A percentile compares a stretch with the other conserved stretches of the same genome.
Evolutionary conservation across 2,329 filamentous ascomycete species (phyloP).

Genomic region (Talaromyces sp.): DNA sequence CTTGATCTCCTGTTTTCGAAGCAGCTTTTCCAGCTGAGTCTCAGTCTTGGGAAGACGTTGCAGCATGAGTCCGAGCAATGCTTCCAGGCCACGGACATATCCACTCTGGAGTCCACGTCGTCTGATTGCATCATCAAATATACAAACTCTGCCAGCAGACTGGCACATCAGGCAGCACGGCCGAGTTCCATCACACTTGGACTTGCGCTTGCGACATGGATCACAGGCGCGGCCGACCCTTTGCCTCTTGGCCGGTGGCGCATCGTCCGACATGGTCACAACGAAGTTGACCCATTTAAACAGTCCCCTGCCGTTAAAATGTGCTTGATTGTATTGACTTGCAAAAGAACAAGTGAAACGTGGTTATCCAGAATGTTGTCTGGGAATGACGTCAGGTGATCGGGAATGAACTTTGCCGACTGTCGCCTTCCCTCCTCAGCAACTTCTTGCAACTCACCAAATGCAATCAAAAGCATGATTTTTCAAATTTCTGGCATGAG

Average conservation of each 20-base stretch:
- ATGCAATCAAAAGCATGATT: too few relatives aligned
- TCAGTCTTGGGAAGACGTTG: not conserved
- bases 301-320: too few relatives aligned
- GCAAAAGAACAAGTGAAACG: too few relatives aligned
- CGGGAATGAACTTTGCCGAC: not conserved
- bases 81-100: not conserved
- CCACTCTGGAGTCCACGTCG: conserved; percentile 1
- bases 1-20: not conserved
- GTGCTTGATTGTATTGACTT: too few relatives aligned
- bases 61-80: not conserved
- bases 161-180: conserved; percentile 60
- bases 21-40: not conserved
- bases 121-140: not conserved
- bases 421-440: too few relatives aligned
- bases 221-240: conserved; percentile 55
- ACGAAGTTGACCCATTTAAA: too few relatives aligned
- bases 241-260: too few relatives aligned
- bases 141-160: conserved; percentile 17
- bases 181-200: conserved; percentile 66
- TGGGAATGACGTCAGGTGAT: not conserved
- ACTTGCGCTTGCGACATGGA: conserved; percentile 57
- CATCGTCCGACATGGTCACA: too few relatives aligned
- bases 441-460: too few relatives aligned
- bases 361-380: not conserved
- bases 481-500: too few relatives aligned